Conservation (phyloP, 1,284 basidiomycete genomes). For the Hypsizygus ulmarius region DNA sequence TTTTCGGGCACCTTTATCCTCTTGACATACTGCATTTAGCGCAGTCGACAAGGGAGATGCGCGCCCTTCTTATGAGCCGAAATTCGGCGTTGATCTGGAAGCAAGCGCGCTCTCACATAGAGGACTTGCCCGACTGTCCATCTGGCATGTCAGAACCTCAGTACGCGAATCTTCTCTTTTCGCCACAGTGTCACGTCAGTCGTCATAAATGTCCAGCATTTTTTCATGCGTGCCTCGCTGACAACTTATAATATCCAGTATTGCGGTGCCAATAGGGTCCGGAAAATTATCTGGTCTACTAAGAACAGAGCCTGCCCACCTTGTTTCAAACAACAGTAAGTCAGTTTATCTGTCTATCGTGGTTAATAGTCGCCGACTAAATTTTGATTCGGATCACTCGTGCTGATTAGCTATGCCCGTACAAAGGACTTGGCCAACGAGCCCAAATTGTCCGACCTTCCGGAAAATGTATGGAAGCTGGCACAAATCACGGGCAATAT, state of each 20-base stretch:
- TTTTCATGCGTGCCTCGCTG: conserved; percentile 9
- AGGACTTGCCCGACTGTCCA: conserved; percentile 19
- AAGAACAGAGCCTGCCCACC: conserved; percentile 19
- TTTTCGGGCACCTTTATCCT: conserved; percentile 25
- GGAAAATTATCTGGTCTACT: conserved; percentile 19
- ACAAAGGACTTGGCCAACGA: conserved; percentile 8
- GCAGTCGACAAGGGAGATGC: conserved; percentile 24
- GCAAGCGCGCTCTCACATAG: conserved; percentile 13
- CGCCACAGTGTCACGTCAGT: conserved; percentile 22
- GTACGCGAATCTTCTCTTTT: conserved; percentile 22
- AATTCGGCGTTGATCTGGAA: conserved; percentile 20
- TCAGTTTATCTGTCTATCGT: background rate
- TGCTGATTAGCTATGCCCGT: conserved; percentile 16
- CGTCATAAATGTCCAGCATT: background rate
- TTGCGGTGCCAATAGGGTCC: conserved; percentile 18
- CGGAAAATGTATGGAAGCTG: conserved; percentile 17
- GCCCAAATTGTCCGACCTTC: conserved; percentile 9
- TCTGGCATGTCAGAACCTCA: conserved; percentile 20
- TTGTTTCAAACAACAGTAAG: conserved; percentile 21
- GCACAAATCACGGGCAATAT: conserved; percentile 19
- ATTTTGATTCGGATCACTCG: background rate
- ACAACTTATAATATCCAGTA: conserved; percentile 12
- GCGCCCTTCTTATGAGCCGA: conserved; percentile 23
- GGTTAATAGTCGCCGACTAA: conserved; percentile 1
- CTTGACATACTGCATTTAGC: conserved; percentile 26